Conservation (phyloP, 768 basidiomycete species). For the Boletus patriciae region DNA sequence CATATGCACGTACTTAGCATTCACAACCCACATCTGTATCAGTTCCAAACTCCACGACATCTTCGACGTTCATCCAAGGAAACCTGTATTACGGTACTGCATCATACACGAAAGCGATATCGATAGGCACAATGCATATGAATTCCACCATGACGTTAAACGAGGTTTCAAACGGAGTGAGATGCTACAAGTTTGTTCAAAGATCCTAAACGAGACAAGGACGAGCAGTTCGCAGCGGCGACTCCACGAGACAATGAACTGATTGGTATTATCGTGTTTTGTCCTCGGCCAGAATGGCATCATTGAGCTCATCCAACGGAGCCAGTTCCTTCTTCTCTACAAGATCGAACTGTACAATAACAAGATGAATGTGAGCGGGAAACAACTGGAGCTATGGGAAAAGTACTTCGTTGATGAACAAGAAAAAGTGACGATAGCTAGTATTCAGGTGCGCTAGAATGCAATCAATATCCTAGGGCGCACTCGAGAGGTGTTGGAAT, state of each 20-base stretch:
- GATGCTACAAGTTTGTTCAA: neutral
- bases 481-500: constrained; percentile 3
- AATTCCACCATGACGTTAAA: neutral
- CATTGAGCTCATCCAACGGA: constrained; percentile 92
- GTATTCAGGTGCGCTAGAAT: constrained; percentile 92
- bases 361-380: constrained; percentile 10
- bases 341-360: constrained; percentile 68
- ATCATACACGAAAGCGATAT: constrained; percentile 15
- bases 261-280: constrained; percentile 32
- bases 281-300: constrained; percentile 73
- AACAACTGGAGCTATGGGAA: neutral
- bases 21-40: neutral
- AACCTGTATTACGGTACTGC: constrained; percentile 10
- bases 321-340: constrained; percentile 97
- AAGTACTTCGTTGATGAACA: constrained; percentile 91
- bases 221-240: neutral
- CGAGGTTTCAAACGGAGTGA: neutral
- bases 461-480: neutral
- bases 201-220: neutral
- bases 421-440: constrained; percentile 96
- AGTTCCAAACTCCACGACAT: neutral
- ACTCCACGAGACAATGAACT: neutral
- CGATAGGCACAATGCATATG: constrained; percentile 7
- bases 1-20: constrained; percentile 4
- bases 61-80: constrained; percentile 3